Evolutionary conservation across 2,329 filamentous ascomycete species (phyloP).

Genomic region (Arthrobotrys sphaeroides): DNA sequence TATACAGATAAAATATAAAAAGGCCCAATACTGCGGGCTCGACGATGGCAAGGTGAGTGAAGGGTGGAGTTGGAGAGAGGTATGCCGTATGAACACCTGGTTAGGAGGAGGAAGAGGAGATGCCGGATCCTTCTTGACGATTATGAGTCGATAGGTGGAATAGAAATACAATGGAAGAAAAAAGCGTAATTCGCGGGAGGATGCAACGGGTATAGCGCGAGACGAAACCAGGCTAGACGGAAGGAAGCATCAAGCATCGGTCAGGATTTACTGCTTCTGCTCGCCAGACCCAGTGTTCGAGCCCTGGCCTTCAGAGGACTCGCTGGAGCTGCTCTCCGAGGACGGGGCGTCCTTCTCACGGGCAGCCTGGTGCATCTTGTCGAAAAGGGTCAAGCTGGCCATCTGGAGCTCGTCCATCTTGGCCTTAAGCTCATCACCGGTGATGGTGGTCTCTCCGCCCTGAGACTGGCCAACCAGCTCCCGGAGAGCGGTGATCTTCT

Average conservation of each 20-base stretch:
- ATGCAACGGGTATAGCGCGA: conserved; percentile 48
- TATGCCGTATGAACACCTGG: conserved; percentile 56
- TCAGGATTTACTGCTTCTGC: conserved; percentile 70
- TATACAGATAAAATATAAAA: conserved; percentile 51
- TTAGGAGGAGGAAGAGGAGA: conserved; percentile 52
- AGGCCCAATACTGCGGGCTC: conserved; percentile 18
- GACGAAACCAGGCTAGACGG: conserved; percentile 33
- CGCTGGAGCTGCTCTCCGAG: conserved; percentile 70
- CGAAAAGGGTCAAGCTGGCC: conserved; percentile 93
- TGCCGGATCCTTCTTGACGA: conserved; percentile 57
- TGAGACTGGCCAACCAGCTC: conserved; percentile 95
- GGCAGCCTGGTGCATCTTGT: conserved; percentile 98
- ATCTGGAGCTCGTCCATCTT: conserved; percentile 98
- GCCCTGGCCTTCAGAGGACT: conserved; percentile 18
- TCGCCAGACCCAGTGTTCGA: conserved; percentile 67
- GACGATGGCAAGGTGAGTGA: neutral
- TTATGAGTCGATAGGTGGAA: conserved; percentile 42
- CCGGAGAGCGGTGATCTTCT: conserved; percentile 87
- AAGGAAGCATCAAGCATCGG: conserved; percentile 30
- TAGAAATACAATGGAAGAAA: conserved; percentile 58
- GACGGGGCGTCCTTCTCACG: conserved; percentile 70
- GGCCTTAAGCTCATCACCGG: conserved; percentile 93
- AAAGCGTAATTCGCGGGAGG: conserved; percentile 19
- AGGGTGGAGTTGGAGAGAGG: conserved; percentile 25
- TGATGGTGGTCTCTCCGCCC: conserved; percentile 84